Percentiles rank a stretch among this genome's conserved stretches.
phyloP scores from a whole-genome alignment of 2,329 filamentous ascomycete species.

The Diplocarpon rosae region DNA sequence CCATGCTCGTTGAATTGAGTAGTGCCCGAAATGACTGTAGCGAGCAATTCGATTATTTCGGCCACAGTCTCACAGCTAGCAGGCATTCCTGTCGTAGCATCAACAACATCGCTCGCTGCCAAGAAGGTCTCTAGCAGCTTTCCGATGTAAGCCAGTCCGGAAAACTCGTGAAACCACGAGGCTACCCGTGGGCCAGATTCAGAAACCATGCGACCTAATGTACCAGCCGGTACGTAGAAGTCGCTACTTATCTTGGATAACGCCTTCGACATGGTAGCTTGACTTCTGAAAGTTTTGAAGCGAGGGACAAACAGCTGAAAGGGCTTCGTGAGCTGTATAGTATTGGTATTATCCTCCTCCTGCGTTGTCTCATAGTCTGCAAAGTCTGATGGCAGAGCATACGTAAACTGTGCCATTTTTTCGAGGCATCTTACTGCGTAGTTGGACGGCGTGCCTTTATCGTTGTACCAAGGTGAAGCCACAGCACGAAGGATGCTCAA shows the following conservation, averaged over 20 bases:
- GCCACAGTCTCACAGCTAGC: constrained; percentile 51
- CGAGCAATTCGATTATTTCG: constrained; percentile 65
- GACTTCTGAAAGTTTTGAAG: constrained; percentile 8
- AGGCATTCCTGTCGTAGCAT: constrained; percentile 32
- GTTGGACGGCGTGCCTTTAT: constrained; percentile 27
- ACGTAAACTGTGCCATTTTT: constrained; percentile 45
- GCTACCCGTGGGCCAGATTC: constrained; percentile 65
- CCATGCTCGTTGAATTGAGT: constrained; percentile 5
- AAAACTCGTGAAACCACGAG: constrained; percentile 66
- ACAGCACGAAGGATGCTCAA: constrained; percentile 60
- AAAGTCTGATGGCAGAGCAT: constrained; percentile 62
- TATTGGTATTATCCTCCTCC: constrained; percentile 78
- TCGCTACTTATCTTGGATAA: constrained; percentile 29
- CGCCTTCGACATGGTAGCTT: constrained; percentile 8
- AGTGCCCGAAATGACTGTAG: constrained; percentile 49
- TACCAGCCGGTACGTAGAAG: constrained; percentile 55
- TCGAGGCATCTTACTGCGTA: constrained; percentile 54
- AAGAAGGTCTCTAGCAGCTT: constrained; percentile 61
- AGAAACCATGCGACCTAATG: constrained; percentile 61
- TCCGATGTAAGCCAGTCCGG: constrained; percentile 67
- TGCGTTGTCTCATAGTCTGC: constrained; percentile 64
- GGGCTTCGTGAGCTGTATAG: constrained; percentile 55
- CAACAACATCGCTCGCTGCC: constrained; percentile 38
- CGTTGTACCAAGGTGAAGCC: constrained; percentile 32
- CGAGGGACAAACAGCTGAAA: constrained; percentile 50